These are phyloP conservation scores for Citrullus mucosospermus DNA, from an alignment of 306 rosid genomes.

Conservation along the genomic window DNA sequence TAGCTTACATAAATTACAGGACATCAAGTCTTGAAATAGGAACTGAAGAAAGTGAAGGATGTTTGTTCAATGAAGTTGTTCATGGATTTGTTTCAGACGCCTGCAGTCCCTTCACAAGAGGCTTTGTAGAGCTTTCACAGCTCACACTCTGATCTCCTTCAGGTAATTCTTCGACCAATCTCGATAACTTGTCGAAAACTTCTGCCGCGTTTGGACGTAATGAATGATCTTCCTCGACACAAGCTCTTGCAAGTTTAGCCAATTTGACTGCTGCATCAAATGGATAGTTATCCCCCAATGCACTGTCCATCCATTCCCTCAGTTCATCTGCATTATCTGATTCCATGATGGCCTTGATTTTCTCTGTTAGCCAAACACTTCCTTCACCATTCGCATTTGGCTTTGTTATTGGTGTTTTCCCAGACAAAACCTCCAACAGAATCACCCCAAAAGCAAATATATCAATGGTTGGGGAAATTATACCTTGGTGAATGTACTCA, in stretches of 20 bases:
- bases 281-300: conserved; percentile 52
- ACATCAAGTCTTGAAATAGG: background rate
- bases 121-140: conserved; percentile 64
- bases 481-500: conserved; percentile 54
- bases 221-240: conserved; percentile 51
- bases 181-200: conserved; percentile 48
- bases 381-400: conserved; percentile 37
- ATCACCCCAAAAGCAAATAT: conserved; percentile 68
- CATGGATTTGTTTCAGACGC: conserved; percentile 31
- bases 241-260: conserved; percentile 55
- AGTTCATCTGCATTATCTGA: conserved; percentile 40
- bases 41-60: background rate
- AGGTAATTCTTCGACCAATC: conserved; percentile 45
- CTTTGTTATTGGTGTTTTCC: conserved; percentile 45
- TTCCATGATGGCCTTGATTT: conserved; percentile 34
- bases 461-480: conserved; percentile 49
- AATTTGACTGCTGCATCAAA: conserved; percentile 48
- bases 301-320: conserved; percentile 74
- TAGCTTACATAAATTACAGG: background rate
- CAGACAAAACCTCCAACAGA: conserved; percentile 55
- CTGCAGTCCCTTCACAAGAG: conserved; percentile 31
- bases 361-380: conserved; percentile 39
- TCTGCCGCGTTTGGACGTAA: conserved; percentile 61
- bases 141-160: conserved; percentile 30
- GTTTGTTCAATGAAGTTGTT: conserved; percentile 1